phyloP scores from a whole-genome alignment of 169 alveolate genomes.

The Pseudocohnilembus persalinus region DNA sequence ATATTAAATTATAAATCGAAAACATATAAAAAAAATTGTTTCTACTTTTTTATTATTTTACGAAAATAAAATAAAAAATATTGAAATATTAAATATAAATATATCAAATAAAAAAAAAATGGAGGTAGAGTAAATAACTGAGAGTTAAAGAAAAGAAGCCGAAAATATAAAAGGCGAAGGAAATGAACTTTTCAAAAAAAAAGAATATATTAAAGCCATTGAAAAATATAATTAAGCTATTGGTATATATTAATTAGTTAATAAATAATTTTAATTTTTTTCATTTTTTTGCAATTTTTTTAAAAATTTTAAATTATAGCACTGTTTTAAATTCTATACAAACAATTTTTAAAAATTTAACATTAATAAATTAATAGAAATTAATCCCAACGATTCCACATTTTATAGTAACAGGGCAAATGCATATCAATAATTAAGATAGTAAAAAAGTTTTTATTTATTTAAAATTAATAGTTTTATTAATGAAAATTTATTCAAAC shows the following conservation, averaged over 20 bases:
- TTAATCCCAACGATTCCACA: conserved; percentile 25
- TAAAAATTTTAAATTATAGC: too few species aligned
- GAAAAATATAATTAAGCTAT: conserved; percentile 69
- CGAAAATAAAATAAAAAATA: too few species aligned
- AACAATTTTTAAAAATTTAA: too few species aligned
- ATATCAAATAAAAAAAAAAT: neutral
- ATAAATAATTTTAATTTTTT: too few species aligned
- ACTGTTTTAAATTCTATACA: neutral
- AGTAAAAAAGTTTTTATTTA: too few species aligned
- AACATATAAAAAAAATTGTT: too few species aligned
- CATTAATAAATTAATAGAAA: neutral
- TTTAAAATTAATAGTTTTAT: too few species aligned
- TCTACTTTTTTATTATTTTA: too few species aligned
- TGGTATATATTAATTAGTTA: conserved; percentile 7
- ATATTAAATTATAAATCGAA: too few species aligned
- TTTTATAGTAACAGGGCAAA: neutral
- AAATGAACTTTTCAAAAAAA: conserved; percentile 52
- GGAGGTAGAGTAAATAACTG: conserved; percentile 42
- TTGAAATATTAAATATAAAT: too few species aligned
- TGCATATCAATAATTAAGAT: neutral
- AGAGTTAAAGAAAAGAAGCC: conserved; percentile 27
- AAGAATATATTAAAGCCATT: conserved; percentile 66
- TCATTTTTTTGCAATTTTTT: too few species aligned
- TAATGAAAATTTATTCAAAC: too few species aligned
- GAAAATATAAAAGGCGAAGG: conserved; percentile 72